Base-by-base conservation (phyloP, 169 alveolate species). In the Cryptosporidium ubiquitum region DNA sequence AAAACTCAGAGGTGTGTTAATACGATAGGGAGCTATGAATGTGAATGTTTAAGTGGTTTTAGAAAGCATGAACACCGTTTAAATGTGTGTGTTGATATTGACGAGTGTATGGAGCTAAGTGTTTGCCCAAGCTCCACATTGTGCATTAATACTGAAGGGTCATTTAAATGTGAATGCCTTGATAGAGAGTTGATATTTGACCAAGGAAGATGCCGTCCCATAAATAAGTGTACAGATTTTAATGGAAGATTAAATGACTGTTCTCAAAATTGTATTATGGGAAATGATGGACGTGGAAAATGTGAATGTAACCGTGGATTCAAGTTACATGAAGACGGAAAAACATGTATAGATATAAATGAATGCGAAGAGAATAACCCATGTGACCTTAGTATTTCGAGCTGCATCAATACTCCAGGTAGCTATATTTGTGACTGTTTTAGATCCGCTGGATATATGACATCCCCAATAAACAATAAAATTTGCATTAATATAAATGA, bases 231-330 rank as follows among this genome's bases (percentile, higher is more conserved):
- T 66, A 73, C 84, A 44, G 94, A 91, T 42, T 66, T 58, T 69
- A 84, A 86, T 39, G 93, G 94, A n/a, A 68, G 70, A 49, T 69
- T 86, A 84, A 92, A 92, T 79, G 91, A 71, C 69, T 92, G 95
- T 35, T 71, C 86, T 58, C 93, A 91, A 20, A 58, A 52, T 44
- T 92, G 95, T 85, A 66, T 66, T 47, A 86, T 75, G 10, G 86
- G 68, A 5, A 16, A 10, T 31, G 92, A 73, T 26, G 95, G 93
- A 31, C 86, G 85, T 18, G 89, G 89, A 40, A 70, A 58, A 26
- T 91, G 94, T 74, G 85, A 69, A 5, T 91, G 94, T 66, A 47
- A 61, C 40, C 84, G 33, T 20, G 94, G 94, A 31, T 91, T 69
- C 31, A 86, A 33, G 35, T 60, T 91, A 37, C 85, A 84, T 23